A percentile compares a stretch with the other conserved stretches of the same genome.
Conservation (phyloP, 257 asterid species). For the Jacaranda copaia region DNA sequence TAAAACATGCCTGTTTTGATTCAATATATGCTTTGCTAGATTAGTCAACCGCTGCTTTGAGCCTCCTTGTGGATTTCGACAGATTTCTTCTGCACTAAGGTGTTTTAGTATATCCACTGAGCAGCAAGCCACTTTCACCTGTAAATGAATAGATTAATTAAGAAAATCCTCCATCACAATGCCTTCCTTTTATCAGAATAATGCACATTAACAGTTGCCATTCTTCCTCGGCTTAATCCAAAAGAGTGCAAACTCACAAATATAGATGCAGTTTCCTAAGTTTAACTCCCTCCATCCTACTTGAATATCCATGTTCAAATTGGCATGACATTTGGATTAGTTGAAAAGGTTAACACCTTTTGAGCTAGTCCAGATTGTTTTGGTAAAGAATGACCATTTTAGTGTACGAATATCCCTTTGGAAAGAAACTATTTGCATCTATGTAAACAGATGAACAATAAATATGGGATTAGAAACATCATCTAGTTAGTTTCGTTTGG, state of each 20-base stretch:
- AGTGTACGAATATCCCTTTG: no score
- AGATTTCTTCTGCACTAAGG: constrained; percentile 94
- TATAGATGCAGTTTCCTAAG: constrained; percentile 12
- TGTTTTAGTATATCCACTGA: constrained; percentile 90
- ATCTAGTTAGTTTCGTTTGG: no score
- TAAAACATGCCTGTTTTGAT: constrained; percentile 75
- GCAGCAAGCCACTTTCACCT: constrained; percentile 90
- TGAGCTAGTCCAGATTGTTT: no score
- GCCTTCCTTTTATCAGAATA: constrained; percentile 10
- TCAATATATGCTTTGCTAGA: constrained; percentile 83
- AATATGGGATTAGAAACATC: no score
- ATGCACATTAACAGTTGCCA: not conserved
- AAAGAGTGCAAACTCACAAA: not conserved
- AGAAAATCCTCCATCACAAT: constrained; percentile 19
- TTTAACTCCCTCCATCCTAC: constrained; percentile 2
- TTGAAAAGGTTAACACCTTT: not conserved
- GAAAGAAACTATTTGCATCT: no score
- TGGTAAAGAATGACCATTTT: no score
- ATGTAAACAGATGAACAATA: no score
- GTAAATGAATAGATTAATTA: constrained; percentile 34
- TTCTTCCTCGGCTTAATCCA: not conserved
- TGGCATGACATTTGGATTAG: not conserved
- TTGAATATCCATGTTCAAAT: not conserved
- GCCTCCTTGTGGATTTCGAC: constrained; percentile 83
- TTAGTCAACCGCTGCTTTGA: constrained; percentile 85